Conservation (phyloP, 331 rosid species). For the Rosa hybrid region DNA sequence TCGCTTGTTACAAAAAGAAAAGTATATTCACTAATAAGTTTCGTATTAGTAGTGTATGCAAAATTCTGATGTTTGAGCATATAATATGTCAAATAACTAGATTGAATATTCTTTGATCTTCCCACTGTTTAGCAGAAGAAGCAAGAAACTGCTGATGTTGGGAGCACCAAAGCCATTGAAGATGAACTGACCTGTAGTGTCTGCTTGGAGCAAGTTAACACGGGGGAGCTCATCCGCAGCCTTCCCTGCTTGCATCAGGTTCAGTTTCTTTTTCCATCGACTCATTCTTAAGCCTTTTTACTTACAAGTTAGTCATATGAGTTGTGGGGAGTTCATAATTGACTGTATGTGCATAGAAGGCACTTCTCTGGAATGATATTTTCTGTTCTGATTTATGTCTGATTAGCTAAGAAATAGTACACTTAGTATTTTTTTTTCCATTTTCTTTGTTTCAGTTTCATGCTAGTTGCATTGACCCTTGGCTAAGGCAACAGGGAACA, state of each 20-base stretch:
- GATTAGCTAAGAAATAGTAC: neutral
- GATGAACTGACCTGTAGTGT: slow-evolving; percentile 96
- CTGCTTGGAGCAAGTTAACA: slow-evolving; percentile 91
- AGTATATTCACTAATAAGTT: neutral
- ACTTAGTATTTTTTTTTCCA: neutral
- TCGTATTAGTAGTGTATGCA: neutral
- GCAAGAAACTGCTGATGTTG: slow-evolving; percentile 57
- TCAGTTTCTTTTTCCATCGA: slow-evolving; percentile 14
- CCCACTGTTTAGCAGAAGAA: slow-evolving; percentile 45
- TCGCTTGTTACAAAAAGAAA: neutral
- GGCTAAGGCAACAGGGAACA: slow-evolving; percentile 71
- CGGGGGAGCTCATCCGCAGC: slow-evolving; percentile 88
- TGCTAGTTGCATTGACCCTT: slow-evolving; percentile 74
- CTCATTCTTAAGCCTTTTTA: neutral
- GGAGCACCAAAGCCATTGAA: slow-evolving; percentile 56
- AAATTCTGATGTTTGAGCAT: neutral
- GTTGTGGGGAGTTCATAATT: neutral
- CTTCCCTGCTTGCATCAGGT: slow-evolving; percentile 99
- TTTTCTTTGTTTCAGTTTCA: slow-evolving; percentile 58
- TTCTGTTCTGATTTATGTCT: neutral
- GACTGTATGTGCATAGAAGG: neutral
- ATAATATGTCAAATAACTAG: neutral
- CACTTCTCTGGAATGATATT: neutral
- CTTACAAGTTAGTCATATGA: neutral
- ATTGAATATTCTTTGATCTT: neutral